phyloP scores from a whole-genome alignment of 2,329 filamentous ascomycete genomes.

The Emericellopsis cladophorae region DNA sequence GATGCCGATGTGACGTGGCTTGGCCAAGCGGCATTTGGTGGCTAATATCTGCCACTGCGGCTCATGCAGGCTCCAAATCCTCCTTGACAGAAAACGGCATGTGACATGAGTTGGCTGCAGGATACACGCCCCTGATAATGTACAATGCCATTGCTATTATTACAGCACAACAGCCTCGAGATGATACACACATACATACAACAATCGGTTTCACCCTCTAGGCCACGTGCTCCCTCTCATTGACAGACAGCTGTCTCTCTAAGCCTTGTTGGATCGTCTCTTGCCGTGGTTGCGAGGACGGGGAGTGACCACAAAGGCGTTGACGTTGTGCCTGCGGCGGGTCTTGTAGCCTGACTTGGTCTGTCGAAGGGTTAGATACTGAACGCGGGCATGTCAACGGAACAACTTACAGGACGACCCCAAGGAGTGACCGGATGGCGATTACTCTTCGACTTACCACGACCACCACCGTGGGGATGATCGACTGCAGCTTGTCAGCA shows the following conservation, averaged over 20 bases:
- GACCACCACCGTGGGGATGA: slow-evolving; percentile 96
- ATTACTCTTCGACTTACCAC: slow-evolving; percentile 99
- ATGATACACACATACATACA: background rate
- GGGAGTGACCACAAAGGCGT: slow-evolving; percentile 80
- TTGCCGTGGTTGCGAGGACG: slow-evolving; percentile 85
- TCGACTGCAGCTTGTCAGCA: slow-evolving; percentile 44
- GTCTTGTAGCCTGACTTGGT: slow-evolving; percentile 89
- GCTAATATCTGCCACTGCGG: no score
- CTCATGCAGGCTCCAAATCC: no score
- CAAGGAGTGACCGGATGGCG: slow-evolving; percentile 89
- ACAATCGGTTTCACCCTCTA: background rate
- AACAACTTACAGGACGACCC: slow-evolving; percentile 73
- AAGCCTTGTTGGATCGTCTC: slow-evolving; percentile 51
- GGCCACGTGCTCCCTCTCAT: background rate
- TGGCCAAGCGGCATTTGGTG: no score
- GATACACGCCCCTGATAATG: background rate
- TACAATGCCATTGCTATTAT: background rate
- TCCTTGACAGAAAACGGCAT: no score
- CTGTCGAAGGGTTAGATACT: slow-evolving; percentile 24
- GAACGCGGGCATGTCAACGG: background rate
- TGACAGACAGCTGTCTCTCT: background rate
- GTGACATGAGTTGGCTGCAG: no score
- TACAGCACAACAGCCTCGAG: background rate
- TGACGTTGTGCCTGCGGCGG: slow-evolving; percentile 73
- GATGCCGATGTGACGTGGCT: no score